phyloP scores from a whole-genome alignment of 1,284 basidiomycete species.

The Ceratobasidium sp. region DNA sequence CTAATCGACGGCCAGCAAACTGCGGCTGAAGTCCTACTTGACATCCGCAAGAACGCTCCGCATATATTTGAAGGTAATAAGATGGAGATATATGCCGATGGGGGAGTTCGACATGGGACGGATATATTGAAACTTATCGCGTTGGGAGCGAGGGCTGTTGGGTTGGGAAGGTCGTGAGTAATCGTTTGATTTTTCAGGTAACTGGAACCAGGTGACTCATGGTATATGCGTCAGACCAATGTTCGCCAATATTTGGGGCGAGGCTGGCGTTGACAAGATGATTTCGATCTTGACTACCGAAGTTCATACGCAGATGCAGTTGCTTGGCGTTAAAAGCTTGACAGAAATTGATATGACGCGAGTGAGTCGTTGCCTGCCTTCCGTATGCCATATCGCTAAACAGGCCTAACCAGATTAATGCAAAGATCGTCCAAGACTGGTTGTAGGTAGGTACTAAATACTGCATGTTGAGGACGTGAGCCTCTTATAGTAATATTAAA shows the following conservation, averaged over 20 bases:
- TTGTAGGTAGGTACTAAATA: not conserved
- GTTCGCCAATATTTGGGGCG: constrained; percentile 55
- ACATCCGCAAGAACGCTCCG: constrained; percentile 55
- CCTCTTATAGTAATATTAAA: too few species aligned
- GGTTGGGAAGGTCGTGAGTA: constrained; percentile 51
- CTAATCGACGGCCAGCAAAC: constrained; percentile 58
- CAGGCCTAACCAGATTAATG: not conserved
- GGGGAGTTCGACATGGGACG: constrained; percentile 53
- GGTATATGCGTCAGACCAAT: constrained; percentile 38
- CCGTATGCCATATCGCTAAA: not conserved
- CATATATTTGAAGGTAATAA: constrained; percentile 52
- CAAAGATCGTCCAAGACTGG: constrained; percentile 1
- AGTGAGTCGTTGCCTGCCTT: constrained; percentile 46
- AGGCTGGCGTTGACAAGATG: constrained; percentile 53
- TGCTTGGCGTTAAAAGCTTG: constrained; percentile 52
- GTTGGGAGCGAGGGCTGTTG: constrained; percentile 54
- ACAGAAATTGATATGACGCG: constrained; percentile 51
- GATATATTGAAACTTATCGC: constrained; percentile 54
- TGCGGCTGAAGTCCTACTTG: constrained; percentile 55
- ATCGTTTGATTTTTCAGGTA: not conserved
- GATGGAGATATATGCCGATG: constrained; percentile 56
- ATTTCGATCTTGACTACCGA: constrained; percentile 52
- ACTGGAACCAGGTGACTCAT: not conserved
- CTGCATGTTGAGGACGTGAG: not conserved
- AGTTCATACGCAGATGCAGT: constrained; percentile 51